Percentiles rank a stretch among this genome's conserved stretches.
Evolutionary conservation across 768 basidiomycete species (phyloP).

Genomic region (Boletus speciosus): DNA sequence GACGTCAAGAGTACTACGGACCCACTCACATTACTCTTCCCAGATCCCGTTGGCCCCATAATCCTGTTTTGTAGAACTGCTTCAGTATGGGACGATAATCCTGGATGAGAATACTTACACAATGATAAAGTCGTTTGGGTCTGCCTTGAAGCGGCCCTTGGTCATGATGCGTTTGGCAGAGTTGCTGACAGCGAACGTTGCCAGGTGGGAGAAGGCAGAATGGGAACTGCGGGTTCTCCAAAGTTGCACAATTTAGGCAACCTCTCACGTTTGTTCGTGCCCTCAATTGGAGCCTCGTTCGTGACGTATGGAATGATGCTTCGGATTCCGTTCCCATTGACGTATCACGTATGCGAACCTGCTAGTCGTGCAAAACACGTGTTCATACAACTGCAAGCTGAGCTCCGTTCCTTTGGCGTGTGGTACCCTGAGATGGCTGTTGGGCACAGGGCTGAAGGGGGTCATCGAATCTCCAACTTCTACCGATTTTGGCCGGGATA

Average conservation of each 20-base stretch:
- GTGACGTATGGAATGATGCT: too few relatives aligned
- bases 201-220: neutral
- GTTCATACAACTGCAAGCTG: neutral
- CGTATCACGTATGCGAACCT: neutral
- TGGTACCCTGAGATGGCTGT: neutral
- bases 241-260: neutral
- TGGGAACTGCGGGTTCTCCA: neutral
- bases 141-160: conserved; percentile 1
- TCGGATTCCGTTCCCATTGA: neutral
- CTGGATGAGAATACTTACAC: conserved; percentile 3
- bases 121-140: conserved; percentile 10
- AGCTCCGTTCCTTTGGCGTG: neutral
- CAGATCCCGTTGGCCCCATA: conserved; percentile 27
- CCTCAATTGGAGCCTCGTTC: neutral
- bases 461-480: too few relatives aligned
- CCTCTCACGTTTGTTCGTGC: neutral
- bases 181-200: neutral
- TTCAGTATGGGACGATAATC: neutral
- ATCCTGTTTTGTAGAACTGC: neutral
- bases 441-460: neutral
- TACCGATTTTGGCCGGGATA: too few relatives aligned
- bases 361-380: neutral
- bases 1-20: neutral
- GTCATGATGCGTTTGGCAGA: neutral
- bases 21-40: conserved; percentile 21